These are phyloP conservation scores for Fraxinus latifolia DNA, from an alignment of 305 asterid species.

Conservation along the genomic window DNA sequence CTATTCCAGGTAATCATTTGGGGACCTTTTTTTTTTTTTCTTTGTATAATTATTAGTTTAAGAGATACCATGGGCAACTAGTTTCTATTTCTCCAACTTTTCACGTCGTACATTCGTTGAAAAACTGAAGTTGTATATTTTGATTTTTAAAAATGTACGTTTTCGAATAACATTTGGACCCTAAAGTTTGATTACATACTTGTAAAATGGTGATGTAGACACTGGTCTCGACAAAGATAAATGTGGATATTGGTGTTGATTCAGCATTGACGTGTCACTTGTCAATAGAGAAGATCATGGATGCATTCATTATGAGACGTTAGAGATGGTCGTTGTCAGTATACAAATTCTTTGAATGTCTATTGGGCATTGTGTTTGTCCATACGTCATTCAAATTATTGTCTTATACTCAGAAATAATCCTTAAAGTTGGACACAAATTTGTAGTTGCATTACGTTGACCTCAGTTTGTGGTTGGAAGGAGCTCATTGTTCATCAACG, in stretches of 20 bases:
- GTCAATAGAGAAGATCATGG: neutral
- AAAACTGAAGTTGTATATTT: neutral
- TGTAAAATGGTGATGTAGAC: neutral
- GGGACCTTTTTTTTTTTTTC: neutral
- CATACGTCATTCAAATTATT: neutral
- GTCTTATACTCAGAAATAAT: neutral
- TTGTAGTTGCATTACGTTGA: neutral
- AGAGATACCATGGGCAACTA: neutral
- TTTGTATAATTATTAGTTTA: neutral
- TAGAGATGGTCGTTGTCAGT: neutral
- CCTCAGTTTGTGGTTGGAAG: neutral
- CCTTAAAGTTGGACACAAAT: neutral
- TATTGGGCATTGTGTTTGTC: neutral
- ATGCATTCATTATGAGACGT: neutral
- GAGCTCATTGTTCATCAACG: neutral
- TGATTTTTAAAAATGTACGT: neutral
- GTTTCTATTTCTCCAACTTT: neutral
- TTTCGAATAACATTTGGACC: neutral
- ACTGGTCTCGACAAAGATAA: neutral
- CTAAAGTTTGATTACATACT: neutral
- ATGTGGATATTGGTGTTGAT: neutral
- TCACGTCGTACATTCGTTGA: neutral
- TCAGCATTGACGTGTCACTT: neutral
- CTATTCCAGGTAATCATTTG: neutral
- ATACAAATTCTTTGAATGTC: neutral